Evolutionary conservation across 208 protist species (phyloP).

Genomic region (Borovskyia barvae): DNA sequence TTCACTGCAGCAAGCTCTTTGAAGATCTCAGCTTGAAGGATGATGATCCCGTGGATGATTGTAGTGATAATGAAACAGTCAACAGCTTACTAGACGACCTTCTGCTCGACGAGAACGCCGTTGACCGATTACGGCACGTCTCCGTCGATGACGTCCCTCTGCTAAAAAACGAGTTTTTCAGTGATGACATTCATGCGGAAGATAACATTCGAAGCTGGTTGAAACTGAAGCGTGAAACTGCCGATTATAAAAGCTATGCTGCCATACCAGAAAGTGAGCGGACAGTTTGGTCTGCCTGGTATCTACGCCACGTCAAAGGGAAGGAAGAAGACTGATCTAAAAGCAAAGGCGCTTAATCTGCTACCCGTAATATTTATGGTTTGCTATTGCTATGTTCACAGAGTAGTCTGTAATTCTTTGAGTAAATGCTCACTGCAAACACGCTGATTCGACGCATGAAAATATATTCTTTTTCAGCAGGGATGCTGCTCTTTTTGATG

Average conservation of each 20-base stretch:
- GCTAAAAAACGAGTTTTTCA: constrained; percentile 53
- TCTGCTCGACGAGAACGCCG: constrained; percentile 36
- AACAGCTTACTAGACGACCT: constrained; percentile 25
- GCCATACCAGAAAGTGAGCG: constrained; percentile 63
- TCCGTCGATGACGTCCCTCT: constrained; percentile 33
- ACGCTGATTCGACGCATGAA: too few species aligned
- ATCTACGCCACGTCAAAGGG: constrained; percentile 59
- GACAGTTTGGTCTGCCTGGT: constrained; percentile 73
- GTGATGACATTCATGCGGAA: constrained; percentile 17
- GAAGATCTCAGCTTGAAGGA: constrained; percentile 1
- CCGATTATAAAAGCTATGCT: constrained; percentile 72
- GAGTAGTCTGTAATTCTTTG: not conserved
- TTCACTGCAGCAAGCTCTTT: constrained; percentile 20
- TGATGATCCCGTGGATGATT: not conserved
- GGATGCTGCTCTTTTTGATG: too few species aligned
- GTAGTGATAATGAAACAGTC: not conserved
- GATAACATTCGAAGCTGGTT: constrained; percentile 47
- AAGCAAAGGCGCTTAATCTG: too few species aligned
- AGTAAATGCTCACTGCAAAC: too few species aligned
- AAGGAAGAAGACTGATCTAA: constrained; percentile 10
- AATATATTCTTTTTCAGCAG: too few species aligned
- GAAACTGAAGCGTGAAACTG: constrained; percentile 47
- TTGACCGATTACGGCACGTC: constrained; percentile 38
- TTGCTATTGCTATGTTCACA: constrained; percentile 5
- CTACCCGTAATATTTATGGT: too few species aligned